Base-by-base conservation (phyloP, 2,329 filamentous ascomycete species). In the Cadophora malorum region DNA sequence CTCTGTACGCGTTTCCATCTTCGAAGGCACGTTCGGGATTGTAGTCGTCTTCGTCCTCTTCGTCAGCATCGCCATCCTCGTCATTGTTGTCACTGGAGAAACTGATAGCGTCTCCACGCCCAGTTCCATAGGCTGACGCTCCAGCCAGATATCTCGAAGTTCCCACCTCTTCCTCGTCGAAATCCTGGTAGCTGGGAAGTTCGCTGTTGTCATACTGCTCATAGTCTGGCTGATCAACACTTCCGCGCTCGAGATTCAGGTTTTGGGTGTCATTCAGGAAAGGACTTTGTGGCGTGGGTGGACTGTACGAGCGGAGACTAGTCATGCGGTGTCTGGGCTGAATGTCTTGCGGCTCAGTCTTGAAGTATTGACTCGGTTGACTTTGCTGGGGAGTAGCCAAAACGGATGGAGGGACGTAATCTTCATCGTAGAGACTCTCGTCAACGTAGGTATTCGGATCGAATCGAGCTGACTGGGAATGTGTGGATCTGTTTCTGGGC, bases 361-460 rank as follows among this genome's bases (percentile, higher is more conserved):
- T 38, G n/a, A 25, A 8, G 35, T 38, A 16, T 21, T 59, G 35
- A 2, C 33, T 14, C 19, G 33, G 19, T n/a, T 35, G 28, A 21
- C 8, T n/a, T 55, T 58, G 38, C 38, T 38, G 59, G 50, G 28
- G 50, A 50, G 25, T 28, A 19, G 16, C 19, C 14, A 25, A 33
- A 16, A 12, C 21, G 5, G 59, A 5, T 45, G 25, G 25, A n/a
- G 59, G 25, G 1, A 33, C 8, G 5, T 55, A 33, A 4, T 55
- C 52, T 31, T 50, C 52, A 16, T 55, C 45, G 45, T 62, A 62
- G 21, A 62, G 59, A 23, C 23, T 31, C 45, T 50, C 59, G 59
- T 62, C 59, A 14, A 49, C 41, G 25, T 62, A 62, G 12, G 25
- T 62, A 9, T 62, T 62, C 0, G 23, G 59, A 23, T 62, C 45